Conservation (phyloP, 345 rosid genomes). For the Camelina hispida region DNA sequence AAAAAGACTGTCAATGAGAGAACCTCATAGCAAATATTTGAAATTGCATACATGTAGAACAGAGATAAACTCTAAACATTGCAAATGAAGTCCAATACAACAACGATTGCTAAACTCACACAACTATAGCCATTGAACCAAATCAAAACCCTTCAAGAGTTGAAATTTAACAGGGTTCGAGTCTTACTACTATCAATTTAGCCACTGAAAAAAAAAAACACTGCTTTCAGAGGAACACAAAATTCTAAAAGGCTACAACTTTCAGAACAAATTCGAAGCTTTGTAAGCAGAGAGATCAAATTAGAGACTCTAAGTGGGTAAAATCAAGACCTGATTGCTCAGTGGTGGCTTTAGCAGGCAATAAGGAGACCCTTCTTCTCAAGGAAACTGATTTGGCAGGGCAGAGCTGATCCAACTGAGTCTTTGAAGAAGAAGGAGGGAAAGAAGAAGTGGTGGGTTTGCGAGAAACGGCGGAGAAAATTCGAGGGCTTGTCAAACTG, state of each 20-base stretch:
- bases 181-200: background rate
- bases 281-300: background rate
- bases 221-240: background rate
- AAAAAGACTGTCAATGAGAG: background rate
- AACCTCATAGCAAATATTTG: background rate
- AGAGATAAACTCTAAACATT: background rate
- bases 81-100: background rate
- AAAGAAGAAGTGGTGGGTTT: conserved; percentile 23
- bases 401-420: conserved; percentile 14
- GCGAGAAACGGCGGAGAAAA: conserved; percentile 35
- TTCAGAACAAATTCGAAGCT: background rate
- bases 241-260: conserved; percentile 17
- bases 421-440: conserved; percentile 21
- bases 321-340: conserved; percentile 59
- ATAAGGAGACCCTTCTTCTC: conserved; percentile 48
- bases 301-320: background rate
- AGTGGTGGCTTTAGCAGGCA: conserved; percentile 69
- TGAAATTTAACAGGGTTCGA: background rate
- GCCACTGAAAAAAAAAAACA: background rate
- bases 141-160: background rate
- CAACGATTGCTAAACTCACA: background rate
- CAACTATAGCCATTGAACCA: background rate
- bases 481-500: conserved; percentile 37
- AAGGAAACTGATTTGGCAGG: conserved; percentile 24
- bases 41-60: background rate